These are phyloP conservation scores for Symbiodinium pilosum DNA, from an alignment of 73 alveolate genomes.

Conservation along the genomic window DNA sequence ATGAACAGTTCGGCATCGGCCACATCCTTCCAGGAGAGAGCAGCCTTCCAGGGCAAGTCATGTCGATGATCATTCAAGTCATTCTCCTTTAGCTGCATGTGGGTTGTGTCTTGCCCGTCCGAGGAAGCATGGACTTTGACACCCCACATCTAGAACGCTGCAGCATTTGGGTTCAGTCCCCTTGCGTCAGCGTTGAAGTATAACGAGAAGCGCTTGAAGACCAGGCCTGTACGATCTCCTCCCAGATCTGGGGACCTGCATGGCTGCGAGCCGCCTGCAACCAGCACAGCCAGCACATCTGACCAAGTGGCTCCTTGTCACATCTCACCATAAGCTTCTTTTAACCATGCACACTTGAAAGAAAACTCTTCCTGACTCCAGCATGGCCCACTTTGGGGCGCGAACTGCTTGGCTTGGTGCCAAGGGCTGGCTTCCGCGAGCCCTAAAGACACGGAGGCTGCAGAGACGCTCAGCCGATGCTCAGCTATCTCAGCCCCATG, in stretches of 20 bases:
- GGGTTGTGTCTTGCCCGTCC: too few species aligned
- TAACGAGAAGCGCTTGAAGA: neutral
- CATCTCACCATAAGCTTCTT: too few species aligned
- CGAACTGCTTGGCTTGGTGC: too few species aligned
- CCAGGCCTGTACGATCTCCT: constrained; percentile 86
- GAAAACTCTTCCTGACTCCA: neutral
- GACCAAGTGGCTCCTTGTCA: too few species aligned
- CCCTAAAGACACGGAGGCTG: neutral
- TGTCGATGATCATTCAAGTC: neutral
- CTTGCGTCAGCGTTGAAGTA: neutral
- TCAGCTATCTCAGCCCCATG: neutral
- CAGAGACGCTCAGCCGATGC: too few species aligned
- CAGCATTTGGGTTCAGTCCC: neutral
- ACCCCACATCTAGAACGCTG: too few species aligned
- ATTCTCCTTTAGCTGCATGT: too few species aligned
- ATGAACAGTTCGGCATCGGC: constrained; percentile 57
- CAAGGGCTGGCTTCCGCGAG: constrained; percentile 25
- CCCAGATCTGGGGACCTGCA: constrained; percentile 27
- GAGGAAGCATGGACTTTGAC: too few species aligned
- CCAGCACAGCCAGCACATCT: neutral
- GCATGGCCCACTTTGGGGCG: neutral
- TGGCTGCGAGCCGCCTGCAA: constrained; percentile 5
- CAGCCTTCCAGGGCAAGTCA: neutral
- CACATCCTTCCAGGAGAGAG: constrained; percentile 74
- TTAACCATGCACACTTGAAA: too few species aligned